A percentile compares a stretch with the other conserved stretches of the same genome.
phyloP scores from a whole-genome alignment of 1,284 basidiomycete species.

The Fomitiporia mediterranea region DNA sequence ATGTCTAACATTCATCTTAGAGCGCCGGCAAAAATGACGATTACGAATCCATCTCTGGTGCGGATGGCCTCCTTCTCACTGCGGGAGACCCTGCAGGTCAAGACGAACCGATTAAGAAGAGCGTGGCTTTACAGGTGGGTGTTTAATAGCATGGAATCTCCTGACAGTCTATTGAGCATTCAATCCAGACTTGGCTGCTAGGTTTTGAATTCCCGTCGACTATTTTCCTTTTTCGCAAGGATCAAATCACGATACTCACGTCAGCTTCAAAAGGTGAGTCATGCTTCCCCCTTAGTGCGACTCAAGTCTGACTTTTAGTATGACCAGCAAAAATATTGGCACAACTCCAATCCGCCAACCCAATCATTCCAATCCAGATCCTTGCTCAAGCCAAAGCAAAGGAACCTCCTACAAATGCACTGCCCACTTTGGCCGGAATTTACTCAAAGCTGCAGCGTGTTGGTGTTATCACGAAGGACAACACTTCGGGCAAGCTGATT shows the following conservation, averaged over 20 bases:
- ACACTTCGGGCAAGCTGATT: conserved; percentile 73
- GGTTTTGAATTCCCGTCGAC: conserved; percentile 98
- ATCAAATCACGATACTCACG: conserved; percentile 77
- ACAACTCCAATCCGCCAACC: conserved; percentile 56
- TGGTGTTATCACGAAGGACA: conserved; percentile 73
- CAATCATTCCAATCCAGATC: conserved; percentile 59
- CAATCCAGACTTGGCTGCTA: conserved; percentile 79
- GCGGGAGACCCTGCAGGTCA: conserved; percentile 84
- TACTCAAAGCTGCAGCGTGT: conserved; percentile 58
- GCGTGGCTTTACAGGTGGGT: conserved; percentile 84
- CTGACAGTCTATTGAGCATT: conserved; percentile 11
- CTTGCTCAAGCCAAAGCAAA: conserved; percentile 69
- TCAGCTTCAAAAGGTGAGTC: conserved; percentile 82
- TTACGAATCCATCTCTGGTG: conserved; percentile 58
- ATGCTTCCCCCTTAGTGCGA: background rate
- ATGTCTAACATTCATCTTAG: conserved; percentile 30
- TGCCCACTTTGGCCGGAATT: conserved; percentile 55
- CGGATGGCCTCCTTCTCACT: conserved; percentile 69
- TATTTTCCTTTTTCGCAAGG: conserved; percentile 76
- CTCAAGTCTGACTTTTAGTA: conserved; percentile 14
- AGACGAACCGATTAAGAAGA: conserved; percentile 80
- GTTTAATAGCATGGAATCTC: conserved; percentile 7
- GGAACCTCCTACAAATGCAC: conserved; percentile 63
- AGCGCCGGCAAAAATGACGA: conserved; percentile 66
- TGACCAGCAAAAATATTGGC: conserved; percentile 66